A percentile compares a stretch with the other conserved stretches of the same genome.
Evolutionary conservation across 1,284 basidiomycete species (phyloP).

Genomic region (Amylostereum areolatum): DNA sequence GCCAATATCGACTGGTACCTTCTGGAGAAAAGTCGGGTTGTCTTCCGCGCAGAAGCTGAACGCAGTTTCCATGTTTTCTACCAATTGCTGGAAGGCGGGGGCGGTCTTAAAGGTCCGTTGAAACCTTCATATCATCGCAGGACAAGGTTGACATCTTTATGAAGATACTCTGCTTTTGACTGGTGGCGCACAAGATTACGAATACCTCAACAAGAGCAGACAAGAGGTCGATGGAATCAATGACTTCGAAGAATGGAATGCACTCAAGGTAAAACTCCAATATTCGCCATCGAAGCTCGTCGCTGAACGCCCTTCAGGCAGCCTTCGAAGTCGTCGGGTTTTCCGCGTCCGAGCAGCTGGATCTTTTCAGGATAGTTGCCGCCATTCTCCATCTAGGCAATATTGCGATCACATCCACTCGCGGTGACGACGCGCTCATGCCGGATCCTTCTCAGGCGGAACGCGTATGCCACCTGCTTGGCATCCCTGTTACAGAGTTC

Average conservation of each 20-base stretch:
- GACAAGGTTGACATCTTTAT: constrained; percentile 8
- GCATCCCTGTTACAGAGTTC: constrained; percentile 88
- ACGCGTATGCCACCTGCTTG: constrained; percentile 89
- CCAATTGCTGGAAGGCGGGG: constrained; percentile 73
- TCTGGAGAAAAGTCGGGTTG: constrained; percentile 95
- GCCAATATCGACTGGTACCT: constrained; percentile 99
- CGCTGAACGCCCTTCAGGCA: constrained; percentile 32
- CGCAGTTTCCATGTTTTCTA: constrained; percentile 98
- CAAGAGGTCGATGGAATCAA: constrained; percentile 93
- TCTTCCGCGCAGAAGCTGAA: constrained; percentile 83
- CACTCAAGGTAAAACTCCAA: constrained; percentile 54
- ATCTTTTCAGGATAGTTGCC: constrained; percentile 93
- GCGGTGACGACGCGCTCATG: constrained; percentile 87
- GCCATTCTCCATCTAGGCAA: constrained; percentile 96
- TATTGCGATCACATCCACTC: constrained; percentile 76
- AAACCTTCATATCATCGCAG: not conserved
- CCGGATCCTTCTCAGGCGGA: constrained; percentile 79
- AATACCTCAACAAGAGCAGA: constrained; percentile 87
- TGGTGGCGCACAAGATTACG: constrained; percentile 77
- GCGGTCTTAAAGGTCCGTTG: constrained; percentile 54
- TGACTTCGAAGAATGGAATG: constrained; percentile 84
- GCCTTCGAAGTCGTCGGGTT: constrained; percentile 90
- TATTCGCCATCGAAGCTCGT: not conserved
- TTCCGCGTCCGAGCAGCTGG: constrained; percentile 76
- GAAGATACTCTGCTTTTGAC: constrained; percentile 75